phyloP scores from a whole-genome alignment of 768 basidiomycete genomes.

The Lactifluus echinatus region DNA sequence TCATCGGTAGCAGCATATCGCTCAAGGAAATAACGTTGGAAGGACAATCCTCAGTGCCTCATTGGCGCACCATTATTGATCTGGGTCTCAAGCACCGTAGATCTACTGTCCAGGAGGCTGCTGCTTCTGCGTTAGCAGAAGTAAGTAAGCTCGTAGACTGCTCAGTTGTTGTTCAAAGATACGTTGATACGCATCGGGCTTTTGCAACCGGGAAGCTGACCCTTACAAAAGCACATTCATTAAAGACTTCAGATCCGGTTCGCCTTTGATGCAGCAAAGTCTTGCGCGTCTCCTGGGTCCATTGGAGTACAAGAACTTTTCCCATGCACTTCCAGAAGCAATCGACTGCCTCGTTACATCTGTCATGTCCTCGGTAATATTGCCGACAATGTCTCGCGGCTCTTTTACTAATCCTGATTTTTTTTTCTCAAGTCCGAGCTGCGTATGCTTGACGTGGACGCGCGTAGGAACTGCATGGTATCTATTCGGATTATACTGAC shows the following conservation, averaged over 20 bases:
- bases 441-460: slow-evolving; percentile 42
- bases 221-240: slow-evolving; percentile 42
- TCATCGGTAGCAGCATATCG: slow-evolving; percentile 64
- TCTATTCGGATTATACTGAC: slow-evolving; percentile 43
- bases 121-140: slow-evolving; percentile 58
- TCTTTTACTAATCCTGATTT: slow-evolving; percentile 20
- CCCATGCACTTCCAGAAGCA: slow-evolving; percentile 45
- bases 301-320: slow-evolving; percentile 52
- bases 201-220: background rate
- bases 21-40: slow-evolving; percentile 39
- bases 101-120: slow-evolving; percentile 62
- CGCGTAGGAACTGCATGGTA: slow-evolving; percentile 45
- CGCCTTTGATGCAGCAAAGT: slow-evolving; percentile 58
- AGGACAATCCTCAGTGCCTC: slow-evolving; percentile 37
- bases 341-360: slow-evolving; percentile 51
- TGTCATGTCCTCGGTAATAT: slow-evolving; percentile 39
- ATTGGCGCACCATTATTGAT: slow-evolving; percentile 67
- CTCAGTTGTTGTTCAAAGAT: slow-evolving; percentile 61
- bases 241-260: slow-evolving; percentile 45
- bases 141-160: slow-evolving; percentile 65
- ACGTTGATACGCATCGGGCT: slow-evolving; percentile 32
- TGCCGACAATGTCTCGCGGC: slow-evolving; percentile 27
- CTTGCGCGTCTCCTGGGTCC: slow-evolving; percentile 61
- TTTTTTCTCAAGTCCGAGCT: slow-evolving; percentile 28
- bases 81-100: slow-evolving; percentile 61